These are phyloP conservation scores for Telopea speciosissima DNA, from an alignment of 177 flowering plant genomes.

Conservation along the genomic window DNA sequence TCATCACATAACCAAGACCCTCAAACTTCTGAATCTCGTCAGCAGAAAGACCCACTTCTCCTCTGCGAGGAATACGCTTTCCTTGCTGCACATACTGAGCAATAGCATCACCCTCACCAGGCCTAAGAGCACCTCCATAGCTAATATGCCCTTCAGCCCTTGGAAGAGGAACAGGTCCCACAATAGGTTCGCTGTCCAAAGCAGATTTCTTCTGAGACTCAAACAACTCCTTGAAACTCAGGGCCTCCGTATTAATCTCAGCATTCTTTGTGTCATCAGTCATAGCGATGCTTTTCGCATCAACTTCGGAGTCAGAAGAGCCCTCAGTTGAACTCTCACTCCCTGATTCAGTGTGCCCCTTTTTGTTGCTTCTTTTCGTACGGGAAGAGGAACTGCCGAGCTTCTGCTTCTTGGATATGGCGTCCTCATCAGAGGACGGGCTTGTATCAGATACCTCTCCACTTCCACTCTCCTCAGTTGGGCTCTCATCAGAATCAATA, in stretches of 20 bases:
- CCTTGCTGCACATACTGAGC: slow-evolving; percentile 98
- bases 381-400: slow-evolving; percentile 9
- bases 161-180: slow-evolving; percentile 91
- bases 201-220: slow-evolving; percentile 67
- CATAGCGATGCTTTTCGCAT: slow-evolving; percentile 15
- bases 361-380: slow-evolving; percentile 17
- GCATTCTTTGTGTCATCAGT: slow-evolving; percentile 28
- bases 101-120: slow-evolving; percentile 99
- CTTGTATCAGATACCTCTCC: slow-evolving; percentile 7
- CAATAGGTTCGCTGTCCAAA: slow-evolving; percentile 58
- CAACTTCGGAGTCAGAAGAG: slow-evolving; percentile 30
- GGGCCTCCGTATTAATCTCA: slow-evolving; percentile 36
- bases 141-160: slow-evolving; percentile 97
- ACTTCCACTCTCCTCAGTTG: slow-evolving; percentile 11
- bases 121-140: slow-evolving; percentile 98
- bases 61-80: slow-evolving; percentile 96
- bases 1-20: slow-evolving; percentile 94
- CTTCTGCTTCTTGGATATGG: slow-evolving; percentile 9
- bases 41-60: slow-evolving; percentile 96
- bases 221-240: slow-evolving; percentile 62
- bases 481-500: slow-evolving; percentile 16
- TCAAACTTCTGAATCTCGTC: slow-evolving; percentile 92
- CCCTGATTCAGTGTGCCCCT: slow-evolving; percentile 7
- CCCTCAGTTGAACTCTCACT: slow-evolving; percentile 23
- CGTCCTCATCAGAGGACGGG: slow-evolving; percentile 8